phyloP scores from a whole-genome alignment of 768 basidiomycete genomes.

The Artomyces pyxidatus region DNA sequence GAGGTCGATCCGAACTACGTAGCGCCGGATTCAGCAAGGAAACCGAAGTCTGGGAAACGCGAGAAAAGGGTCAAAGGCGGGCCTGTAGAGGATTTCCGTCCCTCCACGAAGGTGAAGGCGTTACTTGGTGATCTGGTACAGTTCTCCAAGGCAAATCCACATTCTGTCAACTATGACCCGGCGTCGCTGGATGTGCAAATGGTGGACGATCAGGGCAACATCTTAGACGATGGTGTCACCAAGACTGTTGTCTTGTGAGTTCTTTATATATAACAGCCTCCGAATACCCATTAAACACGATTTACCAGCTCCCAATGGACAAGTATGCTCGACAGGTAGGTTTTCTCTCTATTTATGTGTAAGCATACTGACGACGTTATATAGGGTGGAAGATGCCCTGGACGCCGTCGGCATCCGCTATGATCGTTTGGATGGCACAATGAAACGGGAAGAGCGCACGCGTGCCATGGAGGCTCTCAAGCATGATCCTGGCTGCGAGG shows the following conservation, averaged over 20 bases:
- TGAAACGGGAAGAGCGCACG: slow-evolving; percentile 93
- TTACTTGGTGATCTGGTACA: slow-evolving; percentile 73
- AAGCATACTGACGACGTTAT: slow-evolving; percentile 6
- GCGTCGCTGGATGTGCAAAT: slow-evolving; percentile 64
- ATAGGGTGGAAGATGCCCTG: slow-evolving; percentile 82
- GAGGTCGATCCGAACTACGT: slow-evolving; percentile 64
- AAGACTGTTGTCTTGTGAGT: slow-evolving; percentile 96
- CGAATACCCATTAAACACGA: not conserved
- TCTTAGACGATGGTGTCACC: slow-evolving; percentile 57
- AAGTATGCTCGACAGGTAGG: slow-evolving; percentile 83
- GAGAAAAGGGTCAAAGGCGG: slow-evolving; percentile 58
- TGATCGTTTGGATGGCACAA: slow-evolving; percentile 92
- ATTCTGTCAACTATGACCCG: slow-evolving; percentile 83
- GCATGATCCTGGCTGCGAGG: slow-evolving; percentile 84
- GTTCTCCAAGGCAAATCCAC: slow-evolving; percentile 78
- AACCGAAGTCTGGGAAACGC: slow-evolving; percentile 57
- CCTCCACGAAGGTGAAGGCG: slow-evolving; percentile 85
- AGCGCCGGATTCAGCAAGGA: slow-evolving; percentile 32
- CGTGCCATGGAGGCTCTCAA: slow-evolving; percentile 90
- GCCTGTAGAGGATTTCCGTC: slow-evolving; percentile 46
- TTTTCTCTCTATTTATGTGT: slow-evolving; percentile 9
- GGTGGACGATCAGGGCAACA: slow-evolving; percentile 66
- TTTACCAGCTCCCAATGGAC: slow-evolving; percentile 83
- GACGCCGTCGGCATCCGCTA: slow-evolving; percentile 77
- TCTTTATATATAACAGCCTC: slow-evolving; percentile 12